phyloP scores from a whole-genome alignment of 2,329 filamentous ascomycete genomes.

The Huntiella decipiens region DNA sequence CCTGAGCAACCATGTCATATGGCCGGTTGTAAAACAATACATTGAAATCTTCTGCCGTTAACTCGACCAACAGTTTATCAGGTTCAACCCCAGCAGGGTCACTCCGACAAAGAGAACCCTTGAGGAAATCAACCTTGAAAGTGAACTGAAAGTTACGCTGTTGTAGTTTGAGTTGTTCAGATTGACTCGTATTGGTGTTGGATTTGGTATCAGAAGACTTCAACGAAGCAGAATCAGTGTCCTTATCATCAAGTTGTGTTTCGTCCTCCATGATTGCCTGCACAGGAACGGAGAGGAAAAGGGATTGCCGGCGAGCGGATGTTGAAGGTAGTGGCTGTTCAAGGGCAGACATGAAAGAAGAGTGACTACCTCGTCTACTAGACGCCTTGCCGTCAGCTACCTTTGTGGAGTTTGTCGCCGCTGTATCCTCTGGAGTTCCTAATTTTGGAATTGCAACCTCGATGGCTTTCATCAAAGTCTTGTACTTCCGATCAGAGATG shows the following conservation, averaged over 20 bases:
- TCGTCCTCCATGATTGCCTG: conserved; percentile 60
- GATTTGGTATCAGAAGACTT: conserved; percentile 29
- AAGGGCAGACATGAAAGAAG: conserved; percentile 11
- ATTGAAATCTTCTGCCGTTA: conserved; percentile 76
- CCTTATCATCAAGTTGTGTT: conserved; percentile 48
- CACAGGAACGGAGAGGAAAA: conserved; percentile 53
- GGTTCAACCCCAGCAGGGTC: conserved; percentile 57
- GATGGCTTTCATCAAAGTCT: conserved; percentile 86
- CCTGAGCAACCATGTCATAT: conserved; percentile 85
- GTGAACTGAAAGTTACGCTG: conserved; percentile 92
- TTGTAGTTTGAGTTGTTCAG: conserved; percentile 38
- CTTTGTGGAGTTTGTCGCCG: neutral
- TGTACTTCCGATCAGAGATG: conserved; percentile 91
- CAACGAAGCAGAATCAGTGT: conserved; percentile 43
- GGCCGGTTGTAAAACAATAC: conserved; percentile 75
- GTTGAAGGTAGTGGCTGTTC: conserved; percentile 6
- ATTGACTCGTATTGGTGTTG: conserved; percentile 19
- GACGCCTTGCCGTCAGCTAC: neutral
- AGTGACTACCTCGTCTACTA: conserved; percentile 8
- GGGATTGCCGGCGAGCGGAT: conserved; percentile 20
- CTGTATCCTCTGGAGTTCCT: conserved; percentile 11
- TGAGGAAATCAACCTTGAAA: conserved; percentile 84
- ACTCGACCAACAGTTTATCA: conserved; percentile 71
- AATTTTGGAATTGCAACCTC: conserved; percentile 88
- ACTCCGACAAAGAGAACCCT: conserved; percentile 77